Percentiles rank a stretch among this genome's conserved stretches.
Conservation (phyloP, 306 rosid species). For the Quillaja saponaria region DNA sequence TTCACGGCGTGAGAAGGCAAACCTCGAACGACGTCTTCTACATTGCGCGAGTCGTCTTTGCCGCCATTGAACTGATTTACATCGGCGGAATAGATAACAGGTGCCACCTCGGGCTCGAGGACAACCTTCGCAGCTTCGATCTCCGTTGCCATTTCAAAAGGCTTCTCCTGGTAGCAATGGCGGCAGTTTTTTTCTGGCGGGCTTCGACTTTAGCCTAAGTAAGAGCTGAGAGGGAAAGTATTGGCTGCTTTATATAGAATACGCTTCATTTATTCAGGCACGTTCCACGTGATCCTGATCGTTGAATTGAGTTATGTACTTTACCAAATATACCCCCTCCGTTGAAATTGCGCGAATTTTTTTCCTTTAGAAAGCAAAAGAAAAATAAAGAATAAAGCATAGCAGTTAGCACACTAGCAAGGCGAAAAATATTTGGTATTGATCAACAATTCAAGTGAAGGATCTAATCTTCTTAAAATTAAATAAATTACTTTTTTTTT, state of each 20-base stretch:
- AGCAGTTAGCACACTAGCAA: too few species aligned
- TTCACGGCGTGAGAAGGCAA: slow-evolving; percentile 57
- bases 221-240: neutral
- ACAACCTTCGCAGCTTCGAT: slow-evolving; percentile 32
- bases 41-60: slow-evolving; percentile 10
- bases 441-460: too few species aligned
- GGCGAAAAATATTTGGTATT: too few species aligned
- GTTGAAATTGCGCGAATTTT: too few species aligned
- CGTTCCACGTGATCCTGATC: neutral
- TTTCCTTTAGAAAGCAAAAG: too few species aligned
- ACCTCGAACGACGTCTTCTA: slow-evolving; percentile 32
- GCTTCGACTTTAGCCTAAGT: neutral
- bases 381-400: too few species aligned
- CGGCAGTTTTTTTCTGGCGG: neutral
- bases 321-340: too few species aligned
- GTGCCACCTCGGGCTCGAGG: neutral
- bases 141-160: slow-evolving; percentile 11
- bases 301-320: neutral
- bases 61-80: slow-evolving; percentile 13
- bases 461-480: too few species aligned
- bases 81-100: slow-evolving; percentile 2
- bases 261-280: too few species aligned
- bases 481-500: too few species aligned
- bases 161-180: slow-evolving; percentile 4
- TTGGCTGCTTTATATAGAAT: too few species aligned